Evolutionary conservation across 2,329 filamentous ascomycete species (phyloP).

Genomic region (Blastomyces silverae): DNA sequence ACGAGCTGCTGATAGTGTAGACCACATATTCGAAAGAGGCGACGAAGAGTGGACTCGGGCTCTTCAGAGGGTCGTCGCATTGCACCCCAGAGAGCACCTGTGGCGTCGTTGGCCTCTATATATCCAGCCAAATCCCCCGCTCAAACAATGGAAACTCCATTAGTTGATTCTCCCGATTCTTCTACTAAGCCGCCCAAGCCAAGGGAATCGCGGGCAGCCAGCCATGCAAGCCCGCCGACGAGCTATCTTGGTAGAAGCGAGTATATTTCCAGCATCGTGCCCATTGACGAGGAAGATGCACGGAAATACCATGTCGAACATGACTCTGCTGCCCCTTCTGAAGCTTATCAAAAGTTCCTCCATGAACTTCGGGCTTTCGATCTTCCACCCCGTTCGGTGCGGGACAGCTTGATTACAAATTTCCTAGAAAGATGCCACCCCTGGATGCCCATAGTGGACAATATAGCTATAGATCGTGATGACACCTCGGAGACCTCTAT

Average conservation of each 20-base stretch:
- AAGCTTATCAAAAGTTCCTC: slow-evolving; percentile 16
- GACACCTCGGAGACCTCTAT: slow-evolving; percentile 6
- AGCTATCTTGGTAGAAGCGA: slow-evolving; percentile 20
- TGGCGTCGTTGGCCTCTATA: background rate
- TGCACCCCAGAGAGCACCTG: background rate
- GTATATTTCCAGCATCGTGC: slow-evolving; percentile 18
- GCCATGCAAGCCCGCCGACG: slow-evolving; percentile 11
- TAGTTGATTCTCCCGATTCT: background rate
- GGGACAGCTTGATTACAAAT: slow-evolving; percentile 19
- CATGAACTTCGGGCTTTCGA: slow-evolving; percentile 16
- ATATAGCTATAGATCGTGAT: slow-evolving; percentile 6
- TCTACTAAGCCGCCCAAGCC: background rate
- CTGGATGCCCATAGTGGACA: slow-evolving; percentile 22
- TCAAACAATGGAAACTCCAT: background rate
- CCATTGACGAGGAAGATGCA: slow-evolving; percentile 21
- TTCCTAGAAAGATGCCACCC: slow-evolving; percentile 20
- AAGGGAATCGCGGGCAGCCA: background rate
- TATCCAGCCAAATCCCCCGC: slow-evolving; percentile 1
- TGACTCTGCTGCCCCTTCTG: slow-evolving; percentile 14
- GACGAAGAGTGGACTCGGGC: slow-evolving; percentile 7
- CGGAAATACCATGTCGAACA: slow-evolving; percentile 16
- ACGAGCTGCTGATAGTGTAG: slow-evolving; percentile 7
- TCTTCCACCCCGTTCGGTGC: slow-evolving; percentile 16
- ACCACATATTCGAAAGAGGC: slow-evolving; percentile 13
- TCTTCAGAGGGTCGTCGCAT: background rate